Evolutionary conservation across 345 rosid species (phyloP).

Genomic region (Heritiera fomes): DNA sequence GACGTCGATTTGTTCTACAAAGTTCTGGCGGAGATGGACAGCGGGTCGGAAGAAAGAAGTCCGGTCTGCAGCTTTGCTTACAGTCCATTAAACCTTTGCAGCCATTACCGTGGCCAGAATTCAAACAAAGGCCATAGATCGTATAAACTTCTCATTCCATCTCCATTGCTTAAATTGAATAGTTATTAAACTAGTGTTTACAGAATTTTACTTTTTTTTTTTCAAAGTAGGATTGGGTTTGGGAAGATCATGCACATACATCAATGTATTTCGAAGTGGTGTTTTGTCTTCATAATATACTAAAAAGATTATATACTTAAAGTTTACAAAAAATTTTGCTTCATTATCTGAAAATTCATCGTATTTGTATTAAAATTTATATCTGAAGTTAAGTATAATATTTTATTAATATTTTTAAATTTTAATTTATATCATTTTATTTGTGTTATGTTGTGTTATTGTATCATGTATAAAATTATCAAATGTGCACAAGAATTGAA

Average conservation of each 20-base stretch:
- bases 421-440: too few species aligned
- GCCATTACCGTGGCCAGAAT: slow-evolving; percentile 15
- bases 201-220: not conserved
- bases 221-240: not conserved
- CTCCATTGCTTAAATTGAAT: slow-evolving; percentile 43
- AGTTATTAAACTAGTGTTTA: not conserved
- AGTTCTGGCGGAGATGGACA: slow-evolving; percentile 54
- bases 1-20: slow-evolving; percentile 62
- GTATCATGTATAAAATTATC: too few species aligned
- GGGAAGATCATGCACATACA: not conserved
- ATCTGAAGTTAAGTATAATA: too few species aligned
- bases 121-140: slow-evolving; percentile 28
- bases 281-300: not conserved
- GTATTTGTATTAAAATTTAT: too few species aligned
- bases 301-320: not conserved
- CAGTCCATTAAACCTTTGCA: slow-evolving; percentile 33
- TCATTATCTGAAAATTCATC: too few species aligned
- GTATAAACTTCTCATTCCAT: slow-evolving; percentile 44
- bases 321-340: not conserved
- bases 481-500: too few species aligned
- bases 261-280: not conserved
- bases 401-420: too few species aligned
- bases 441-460: too few species aligned
- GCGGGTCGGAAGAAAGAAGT: slow-evolving; percentile 18
- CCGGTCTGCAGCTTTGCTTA: slow-evolving; percentile 28